phyloP scores from a whole-genome alignment of 1,284 basidiomycete species.

The Boletellus deceptivus region DNA sequence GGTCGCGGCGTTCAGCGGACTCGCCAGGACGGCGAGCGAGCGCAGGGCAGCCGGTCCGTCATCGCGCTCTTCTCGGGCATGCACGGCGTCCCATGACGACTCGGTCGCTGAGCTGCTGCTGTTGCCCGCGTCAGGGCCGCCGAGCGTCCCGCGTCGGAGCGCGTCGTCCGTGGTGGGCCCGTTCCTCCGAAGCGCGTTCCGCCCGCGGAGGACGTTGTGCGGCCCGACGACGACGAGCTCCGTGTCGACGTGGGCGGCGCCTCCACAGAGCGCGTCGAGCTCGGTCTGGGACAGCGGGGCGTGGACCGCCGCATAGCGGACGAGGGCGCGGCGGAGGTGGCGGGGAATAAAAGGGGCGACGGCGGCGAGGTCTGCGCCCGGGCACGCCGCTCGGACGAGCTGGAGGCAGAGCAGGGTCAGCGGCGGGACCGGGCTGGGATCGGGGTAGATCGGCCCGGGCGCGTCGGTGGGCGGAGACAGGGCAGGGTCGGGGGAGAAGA shows the following conservation, averaged over 20 bases:
- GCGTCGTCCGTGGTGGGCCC: no score
- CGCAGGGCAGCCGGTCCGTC: constrained; percentile 32
- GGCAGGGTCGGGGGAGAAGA: constrained; percentile 35
- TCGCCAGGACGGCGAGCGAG: constrained; percentile 41
- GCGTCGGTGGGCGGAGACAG: neutral
- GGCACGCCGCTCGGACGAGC: constrained; percentile 36
- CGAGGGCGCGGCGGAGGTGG: constrained; percentile 54
- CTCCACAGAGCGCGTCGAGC: constrained; percentile 48
- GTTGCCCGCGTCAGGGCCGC: no score
- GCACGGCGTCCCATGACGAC: constrained; percentile 24
- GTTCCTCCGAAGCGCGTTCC: constrained; percentile 36
- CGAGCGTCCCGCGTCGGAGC: no score
- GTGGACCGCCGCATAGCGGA: constrained; percentile 56
- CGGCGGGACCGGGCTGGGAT: constrained; percentile 37
- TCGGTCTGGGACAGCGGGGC: constrained; percentile 48
- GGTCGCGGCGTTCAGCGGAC: constrained; percentile 34
- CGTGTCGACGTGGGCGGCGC: constrained; percentile 52
- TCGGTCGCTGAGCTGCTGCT: neutral
- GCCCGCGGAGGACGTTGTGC: constrained; percentile 40
- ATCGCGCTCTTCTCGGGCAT: constrained; percentile 6
- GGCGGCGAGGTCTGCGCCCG: constrained; percentile 35
- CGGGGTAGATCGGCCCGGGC: constrained; percentile 8
- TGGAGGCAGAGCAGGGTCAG: constrained; percentile 43
- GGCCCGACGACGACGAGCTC: constrained; percentile 65
- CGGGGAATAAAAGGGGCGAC: constrained; percentile 50